A percentile compares a stretch with the other conserved stretches of the same genome.
These are phyloP conservation scores for Ensete glaucum DNA, from an alignment of 176 grass and related monocot genomes.

Conservation along the genomic window DNA sequence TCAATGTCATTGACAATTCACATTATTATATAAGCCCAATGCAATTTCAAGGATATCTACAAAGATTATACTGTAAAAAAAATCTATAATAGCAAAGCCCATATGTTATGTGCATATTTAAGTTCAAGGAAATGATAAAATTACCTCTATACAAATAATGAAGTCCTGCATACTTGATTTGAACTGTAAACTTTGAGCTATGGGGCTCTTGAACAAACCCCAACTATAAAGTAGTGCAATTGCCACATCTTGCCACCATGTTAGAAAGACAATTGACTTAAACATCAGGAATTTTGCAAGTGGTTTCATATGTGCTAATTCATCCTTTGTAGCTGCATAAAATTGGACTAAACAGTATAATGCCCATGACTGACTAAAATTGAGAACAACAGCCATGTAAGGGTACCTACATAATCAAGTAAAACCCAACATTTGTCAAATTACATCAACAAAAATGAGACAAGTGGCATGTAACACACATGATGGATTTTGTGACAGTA, in stretches of 20 bases:
- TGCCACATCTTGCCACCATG: slow-evolving; percentile 86
- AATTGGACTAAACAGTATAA: slow-evolving; percentile 87
- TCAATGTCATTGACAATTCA: no score
- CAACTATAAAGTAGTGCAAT: slow-evolving; percentile 61
- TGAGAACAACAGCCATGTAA: slow-evolving; percentile 67
- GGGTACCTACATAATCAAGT: slow-evolving; percentile 53
- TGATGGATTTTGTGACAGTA: not conserved
- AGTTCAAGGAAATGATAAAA: not conserved
- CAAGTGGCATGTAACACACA: not conserved
- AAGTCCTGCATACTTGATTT: slow-evolving; percentile 89
- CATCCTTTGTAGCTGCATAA: slow-evolving; percentile 79
- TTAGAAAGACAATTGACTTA: slow-evolving; percentile 90
- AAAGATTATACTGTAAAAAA: not conserved
- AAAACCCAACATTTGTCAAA: slow-evolving; percentile 5
- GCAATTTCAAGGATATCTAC: no score
- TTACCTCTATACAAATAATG: slow-evolving; percentile 90
- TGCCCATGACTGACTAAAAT: slow-evolving; percentile 93
- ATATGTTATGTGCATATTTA: not conserved
- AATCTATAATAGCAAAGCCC: not conserved
- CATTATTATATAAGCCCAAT: no score
- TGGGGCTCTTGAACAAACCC: slow-evolving; percentile 58
- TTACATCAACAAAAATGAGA: not conserved
- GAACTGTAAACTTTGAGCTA: slow-evolving; percentile 68
- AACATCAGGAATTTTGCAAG: slow-evolving; percentile 80
- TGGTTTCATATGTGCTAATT: slow-evolving; percentile 82